Conservation (phyloP, 495 filamentous ascomycete genomes). For the Hyaloscypha finlandica region DNA sequence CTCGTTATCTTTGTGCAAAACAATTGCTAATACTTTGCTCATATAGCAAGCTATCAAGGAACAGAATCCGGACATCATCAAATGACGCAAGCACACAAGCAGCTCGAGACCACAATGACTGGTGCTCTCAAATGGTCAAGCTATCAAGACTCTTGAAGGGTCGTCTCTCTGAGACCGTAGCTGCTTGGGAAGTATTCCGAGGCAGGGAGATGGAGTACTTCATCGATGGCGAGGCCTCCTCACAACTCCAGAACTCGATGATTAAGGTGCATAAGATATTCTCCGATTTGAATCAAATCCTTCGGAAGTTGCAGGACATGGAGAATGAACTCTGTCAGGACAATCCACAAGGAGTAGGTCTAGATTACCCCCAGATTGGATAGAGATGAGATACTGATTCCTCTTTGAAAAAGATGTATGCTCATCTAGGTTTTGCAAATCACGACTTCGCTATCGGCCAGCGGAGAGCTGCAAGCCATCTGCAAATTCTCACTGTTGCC, state of each 20-base stretch:
- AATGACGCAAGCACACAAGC: background rate
- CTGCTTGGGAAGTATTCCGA: conserved; percentile 1
- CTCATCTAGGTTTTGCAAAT: conserved; percentile 1
- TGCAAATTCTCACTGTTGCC: conserved; percentile 3
- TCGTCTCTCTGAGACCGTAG: conserved; percentile 2
- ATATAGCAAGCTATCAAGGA: background rate
- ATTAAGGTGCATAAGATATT: background rate
- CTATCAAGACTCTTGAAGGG: background rate
- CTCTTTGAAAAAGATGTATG: conserved; percentile 4
- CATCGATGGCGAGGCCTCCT: background rate
- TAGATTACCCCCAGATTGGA: no score
- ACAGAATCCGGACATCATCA: background rate
- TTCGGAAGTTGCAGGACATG: background rate
- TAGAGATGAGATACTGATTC: no score
- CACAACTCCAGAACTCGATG: background rate
- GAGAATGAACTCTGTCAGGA: background rate
- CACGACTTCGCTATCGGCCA: background rate
- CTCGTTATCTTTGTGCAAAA: background rate
- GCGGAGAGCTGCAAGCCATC: background rate
- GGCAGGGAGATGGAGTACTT: background rate
- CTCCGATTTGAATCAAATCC: conserved; percentile 5
- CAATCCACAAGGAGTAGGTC: conserved; percentile 7
- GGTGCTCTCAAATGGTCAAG: conserved; percentile 1
- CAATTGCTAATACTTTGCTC: background rate
- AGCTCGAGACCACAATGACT: background rate